Evolutionary conservation across 352 stramenopile species (phyloP).

Genomic region (Phytophthora pluvialis): DNA sequence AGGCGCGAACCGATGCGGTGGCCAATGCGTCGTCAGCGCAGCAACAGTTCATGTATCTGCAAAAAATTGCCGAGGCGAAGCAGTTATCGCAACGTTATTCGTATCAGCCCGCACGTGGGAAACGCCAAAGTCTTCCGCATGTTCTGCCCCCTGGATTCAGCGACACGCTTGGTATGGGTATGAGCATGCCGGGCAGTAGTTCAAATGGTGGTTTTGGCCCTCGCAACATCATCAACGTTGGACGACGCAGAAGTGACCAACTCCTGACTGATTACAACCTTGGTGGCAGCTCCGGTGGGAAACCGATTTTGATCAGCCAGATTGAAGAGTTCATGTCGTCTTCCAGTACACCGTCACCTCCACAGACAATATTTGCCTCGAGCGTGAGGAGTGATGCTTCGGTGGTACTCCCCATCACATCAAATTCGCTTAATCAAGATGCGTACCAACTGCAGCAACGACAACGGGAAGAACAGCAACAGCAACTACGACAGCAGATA

Average conservation of each 20-base stretch:
- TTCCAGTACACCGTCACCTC: slow-evolving; percentile 16
- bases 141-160: slow-evolving; percentile 38
- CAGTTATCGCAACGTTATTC: slow-evolving; percentile 29
- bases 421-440: slow-evolving; percentile 37
- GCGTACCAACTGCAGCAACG: slow-evolving; percentile 32
- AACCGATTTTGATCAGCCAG: slow-evolving; percentile 23
- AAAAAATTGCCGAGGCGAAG: slow-evolving; percentile 36
- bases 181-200: slow-evolving; percentile 13
- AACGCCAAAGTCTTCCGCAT: slow-evolving; percentile 54
- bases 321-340: slow-evolving; percentile 38
- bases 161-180: slow-evolving; percentile 16
- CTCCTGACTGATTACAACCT: slow-evolving; percentile 28
- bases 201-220: slow-evolving; percentile 17
- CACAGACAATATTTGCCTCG: slow-evolving; percentile 24
- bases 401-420: slow-evolving; percentile 38
- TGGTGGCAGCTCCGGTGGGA: slow-evolving; percentile 8
- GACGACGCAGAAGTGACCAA: slow-evolving; percentile 45
- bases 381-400: slow-evolving; percentile 42
- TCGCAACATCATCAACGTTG: slow-evolving; percentile 15
- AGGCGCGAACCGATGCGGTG: slow-evolving; percentile 25
- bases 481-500: slow-evolving; percentile 24
- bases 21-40: slow-evolving; percentile 13
- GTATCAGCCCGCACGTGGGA: slow-evolving; percentile 33
- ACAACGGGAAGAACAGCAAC: slow-evolving; percentile 20
- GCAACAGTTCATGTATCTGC: slow-evolving; percentile 35